Evolutionary conservation across 164 flowering plant genomes (phyloP).

Genomic region (Stephania cephalantha): DNA sequence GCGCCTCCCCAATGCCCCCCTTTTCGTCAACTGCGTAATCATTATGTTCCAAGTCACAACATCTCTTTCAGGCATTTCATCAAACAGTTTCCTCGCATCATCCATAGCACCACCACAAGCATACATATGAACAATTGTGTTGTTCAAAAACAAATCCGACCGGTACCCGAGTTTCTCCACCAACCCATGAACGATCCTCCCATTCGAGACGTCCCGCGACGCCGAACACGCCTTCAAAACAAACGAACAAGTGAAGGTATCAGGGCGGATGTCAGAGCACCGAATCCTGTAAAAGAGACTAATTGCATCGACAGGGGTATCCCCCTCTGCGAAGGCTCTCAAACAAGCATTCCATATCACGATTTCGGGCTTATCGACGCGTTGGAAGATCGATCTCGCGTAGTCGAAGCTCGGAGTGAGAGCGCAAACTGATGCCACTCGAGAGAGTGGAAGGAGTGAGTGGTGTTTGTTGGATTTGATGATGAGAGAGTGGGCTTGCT

Average conservation of each 20-base stretch:
- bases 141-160: conserved; percentile 45
- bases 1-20: conserved; percentile 37
- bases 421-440: conserved; percentile 43
- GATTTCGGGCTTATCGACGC: conserved; percentile 19
- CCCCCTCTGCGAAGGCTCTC: conserved; percentile 42
- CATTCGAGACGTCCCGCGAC: conserved; percentile 28
- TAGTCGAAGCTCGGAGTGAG: conserved; percentile 37
- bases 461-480: conserved; percentile 42
- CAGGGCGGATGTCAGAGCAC: conserved; percentile 28
- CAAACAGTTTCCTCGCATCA: conserved; percentile 44
- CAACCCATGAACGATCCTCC: conserved; percentile 45
- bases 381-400: conserved; percentile 36
- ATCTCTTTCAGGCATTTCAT: conserved; percentile 49
- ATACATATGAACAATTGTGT: conserved; percentile 51
- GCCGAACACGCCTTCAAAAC: conserved; percentile 55
- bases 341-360: conserved; percentile 51
- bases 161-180: conserved; percentile 56
- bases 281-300: conserved; percentile 36
- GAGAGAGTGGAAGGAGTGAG: conserved; percentile 39
- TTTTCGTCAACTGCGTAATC: conserved; percentile 46
- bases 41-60: conserved; percentile 62
- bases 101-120: conserved; percentile 32
- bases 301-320: conserved; percentile 41
- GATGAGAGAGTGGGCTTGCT: conserved; percentile 51
- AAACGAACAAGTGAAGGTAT: conserved; percentile 54